Evolutionary conservation across 2,329 filamentous ascomycete genomes (phyloP), one percentile per base, ranked within the genome.

Genomic region (Ophiostoma himal-ulmi): DNA sequence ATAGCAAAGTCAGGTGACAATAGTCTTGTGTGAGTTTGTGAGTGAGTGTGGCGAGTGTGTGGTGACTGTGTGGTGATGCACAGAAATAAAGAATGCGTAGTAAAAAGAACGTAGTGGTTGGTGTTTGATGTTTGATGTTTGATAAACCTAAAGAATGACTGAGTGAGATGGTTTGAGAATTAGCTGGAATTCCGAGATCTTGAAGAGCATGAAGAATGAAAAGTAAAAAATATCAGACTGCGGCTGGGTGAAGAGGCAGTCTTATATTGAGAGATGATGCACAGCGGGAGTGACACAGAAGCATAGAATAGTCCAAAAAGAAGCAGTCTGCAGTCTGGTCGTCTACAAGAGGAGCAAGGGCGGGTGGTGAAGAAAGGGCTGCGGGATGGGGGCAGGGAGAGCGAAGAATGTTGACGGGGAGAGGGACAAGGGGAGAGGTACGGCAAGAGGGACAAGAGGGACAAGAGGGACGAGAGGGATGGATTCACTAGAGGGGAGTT

Each of bases 361-460:
- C 48, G 57, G 36, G 13, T 65, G 65, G 44, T 65, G 68, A 62
- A 52, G 70, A 67, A 62, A 69, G 70, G 70, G 67, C 36, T 48
- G 52, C 30, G 8, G 30, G 67, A 60, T 22, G 70, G 72, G 71
- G 73, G 57, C 68, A 71, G 48, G n/a, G 72, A 69, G 69, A 60
- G 72, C 69, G 72, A 73, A 71, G 71, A 71, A 69, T 67, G 37
- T 44, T 41, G 65, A 48, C 22, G 65, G n/a, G 37, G n/a, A 20
- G 36, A 67, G 37, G 37, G 65, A 39, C 65, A 71, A 34, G 60
- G 34, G 8, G 13, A 39, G 34, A 65, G 62, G 62, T 36, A 39
- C 26, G 34, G 39, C 26, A 26, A 60, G 22, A 13, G 52, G 57
- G 14, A 36, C 17, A 30, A 36, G 57, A 62, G 26, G 57, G 57